A percentile compares a stretch with the other conserved stretches of the same genome.
Evolutionary conservation across 345 rosid species (phyloP).

Genomic region (Eutrema japonicum): DNA sequence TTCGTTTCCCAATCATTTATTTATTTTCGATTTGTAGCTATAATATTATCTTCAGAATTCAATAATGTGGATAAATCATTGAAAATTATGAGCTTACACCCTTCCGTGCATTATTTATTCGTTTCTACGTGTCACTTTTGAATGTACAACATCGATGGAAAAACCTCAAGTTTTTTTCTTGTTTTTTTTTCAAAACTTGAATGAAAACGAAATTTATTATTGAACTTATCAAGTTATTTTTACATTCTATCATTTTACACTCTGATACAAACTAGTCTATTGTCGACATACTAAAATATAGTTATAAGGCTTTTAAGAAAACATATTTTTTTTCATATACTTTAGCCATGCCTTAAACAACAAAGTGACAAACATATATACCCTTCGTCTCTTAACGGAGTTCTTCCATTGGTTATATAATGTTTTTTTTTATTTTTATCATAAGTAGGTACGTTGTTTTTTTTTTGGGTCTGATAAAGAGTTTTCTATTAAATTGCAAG

Average conservation of each 20-base stretch:
- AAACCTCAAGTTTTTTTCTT: not conserved
- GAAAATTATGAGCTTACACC: slow-evolving; percentile 18
- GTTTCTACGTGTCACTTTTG: slow-evolving; percentile 13
- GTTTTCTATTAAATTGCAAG: no score
- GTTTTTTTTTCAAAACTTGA: not conserved
- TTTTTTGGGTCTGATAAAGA: no score
- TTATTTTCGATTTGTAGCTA: slow-evolving; percentile 7
- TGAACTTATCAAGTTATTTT: not conserved
- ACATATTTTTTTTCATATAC: not conserved
- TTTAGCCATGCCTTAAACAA: not conserved
- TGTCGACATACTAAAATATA: not conserved
- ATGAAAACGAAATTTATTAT: not conserved
- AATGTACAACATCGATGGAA: slow-evolving; percentile 1
- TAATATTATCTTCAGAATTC: not conserved
- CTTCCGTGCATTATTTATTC: slow-evolving; percentile 24
- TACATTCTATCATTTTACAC: not conserved
- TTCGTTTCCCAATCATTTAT: not conserved
- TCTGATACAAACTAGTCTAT: not conserved
- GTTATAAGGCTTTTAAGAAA: not conserved
- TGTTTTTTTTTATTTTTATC: no score
- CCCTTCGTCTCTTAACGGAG: not conserved
- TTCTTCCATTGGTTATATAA: not conserved
- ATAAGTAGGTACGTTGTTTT: no score
- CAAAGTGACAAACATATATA: not conserved
- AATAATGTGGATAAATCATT: slow-evolving; percentile 32